A percentile compares a stretch with the other conserved stretches of the same genome.
Conservation (phyloP, 352 stramenopile species). For the Globisporangium megalacanthum region DNA sequence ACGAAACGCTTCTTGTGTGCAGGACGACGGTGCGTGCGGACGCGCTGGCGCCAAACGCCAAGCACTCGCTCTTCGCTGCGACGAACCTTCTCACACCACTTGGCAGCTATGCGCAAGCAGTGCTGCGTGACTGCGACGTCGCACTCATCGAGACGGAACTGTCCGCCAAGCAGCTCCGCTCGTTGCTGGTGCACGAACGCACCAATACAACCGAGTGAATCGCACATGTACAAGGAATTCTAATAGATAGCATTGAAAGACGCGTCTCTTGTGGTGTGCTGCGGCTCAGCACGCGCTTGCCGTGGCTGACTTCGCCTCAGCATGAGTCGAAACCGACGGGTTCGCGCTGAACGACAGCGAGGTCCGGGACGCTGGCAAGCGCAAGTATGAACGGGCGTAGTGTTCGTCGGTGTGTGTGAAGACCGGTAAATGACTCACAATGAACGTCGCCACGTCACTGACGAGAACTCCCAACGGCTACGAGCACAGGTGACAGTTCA, state of each 20-base stretch:
- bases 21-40: constrained; percentile 49
- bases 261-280: too few relatives aligned
- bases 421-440: background rate
- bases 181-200: constrained; percentile 13
- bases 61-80: constrained; percentile 59
- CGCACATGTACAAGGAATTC: too few relatives aligned
- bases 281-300: too few relatives aligned
- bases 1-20: background rate
- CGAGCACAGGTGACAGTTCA: constrained; percentile 29
- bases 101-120: constrained; percentile 51
- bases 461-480: constrained; percentile 2
- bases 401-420: background rate
- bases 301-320: too few relatives aligned
- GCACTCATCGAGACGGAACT: constrained; percentile 38
- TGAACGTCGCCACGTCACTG: constrained; percentile 7
- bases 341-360: background rate
- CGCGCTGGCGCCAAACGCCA: constrained; percentile 39
- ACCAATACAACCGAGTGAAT: too few relatives aligned
- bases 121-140: constrained; percentile 53
- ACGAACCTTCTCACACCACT: constrained; percentile 55
- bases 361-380: background rate
- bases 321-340: too few relatives aligned
- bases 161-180: constrained; percentile 20
- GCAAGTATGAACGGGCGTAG: background rate
- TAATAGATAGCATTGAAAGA: too few relatives aligned